Evolutionary conservation across 345 rosid genomes (phyloP), one percentile per base, ranked within the genome.

Genomic region (Gossypium mustelinum): DNA sequence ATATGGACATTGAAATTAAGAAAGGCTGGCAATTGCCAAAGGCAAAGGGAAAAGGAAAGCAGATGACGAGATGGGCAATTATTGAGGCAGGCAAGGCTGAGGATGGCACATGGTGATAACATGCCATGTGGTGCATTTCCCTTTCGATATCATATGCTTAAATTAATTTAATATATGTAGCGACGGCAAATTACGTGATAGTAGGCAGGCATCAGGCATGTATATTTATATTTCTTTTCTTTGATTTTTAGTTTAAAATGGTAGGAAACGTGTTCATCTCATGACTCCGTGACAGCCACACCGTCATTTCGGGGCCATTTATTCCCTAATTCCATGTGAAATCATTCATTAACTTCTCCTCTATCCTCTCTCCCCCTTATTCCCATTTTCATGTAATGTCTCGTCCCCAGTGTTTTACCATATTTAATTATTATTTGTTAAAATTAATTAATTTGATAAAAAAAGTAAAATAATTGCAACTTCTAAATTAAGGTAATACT

Each of bases 181-280:
- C 57, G 73, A 70, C 73, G 47, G 41, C 73, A n/a, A 50, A 51
- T 70, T 51, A 54, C 59, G 24, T 70, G 61, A 39, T 52, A 1
- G 11, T 44, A 44, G 70, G 56, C 52, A 7, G 4, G 7, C 56
- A 47, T 13, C 52, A 2, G 7, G 39, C 71, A 67, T 13, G 14
- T 8, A 12, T 47, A 5, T 22, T 45, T 66, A 43, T 43, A 18
- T 22, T 22, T 22, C 11, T 11, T 43, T 10, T 4, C 11, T 69
- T 70, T 17, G n/a, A 56, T 18, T 56, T 18, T 56, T 56, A 12
- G 22, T 56, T 20, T n/a, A 9, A 18, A n/a, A 1, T 4, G 44
- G 29, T 29, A 54, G 57, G 2, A 54, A 70, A 39, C 73, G 61
- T 52, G 73, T 70, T 51, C 47, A 52, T 17, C 60, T 29, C 60